A percentile compares a stretch with the other conserved stretches of the same genome.
These are phyloP conservation scores for Neurospora sp. DNA, from an alignment of 495 filamentous ascomycete species.

Conservation along the genomic window DNA sequence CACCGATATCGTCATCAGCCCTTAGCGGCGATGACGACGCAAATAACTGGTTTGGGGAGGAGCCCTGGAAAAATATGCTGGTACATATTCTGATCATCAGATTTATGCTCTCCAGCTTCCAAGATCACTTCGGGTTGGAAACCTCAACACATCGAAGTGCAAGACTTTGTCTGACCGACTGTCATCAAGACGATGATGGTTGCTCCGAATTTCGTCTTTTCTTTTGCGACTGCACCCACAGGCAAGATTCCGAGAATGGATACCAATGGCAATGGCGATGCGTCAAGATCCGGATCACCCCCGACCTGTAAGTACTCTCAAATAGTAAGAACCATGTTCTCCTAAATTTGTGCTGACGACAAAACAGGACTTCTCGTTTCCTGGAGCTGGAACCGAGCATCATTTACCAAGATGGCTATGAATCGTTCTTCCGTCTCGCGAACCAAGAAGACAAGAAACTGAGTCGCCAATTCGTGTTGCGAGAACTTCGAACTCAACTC, in stretches of 20 bases:
- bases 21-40: too few species aligned
- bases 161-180: neutral
- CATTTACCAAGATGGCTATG: neutral
- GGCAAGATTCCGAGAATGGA: neutral
- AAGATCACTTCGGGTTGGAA: neutral
- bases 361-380: neutral
- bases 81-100: neutral
- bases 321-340: neutral
- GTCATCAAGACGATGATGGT: neutral
- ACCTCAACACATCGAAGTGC: neutral
- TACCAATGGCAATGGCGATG: neutral
- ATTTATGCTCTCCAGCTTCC: neutral
- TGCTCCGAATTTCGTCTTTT: neutral
- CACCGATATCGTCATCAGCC: neutral
- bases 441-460: neutral
- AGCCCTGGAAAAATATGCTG: neutral
- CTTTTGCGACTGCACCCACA: neutral
- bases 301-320: neutral
- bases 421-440: neutral
- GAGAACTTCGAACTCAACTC: neutral
- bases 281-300: fast-evolving
- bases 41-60: neutral
- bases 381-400: neutral
- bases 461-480: neutral
- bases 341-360: neutral